Evolutionary conservation across 1,284 basidiomycete genomes (phyloP).

Genomic region (Xanthoconium separans): DNA sequence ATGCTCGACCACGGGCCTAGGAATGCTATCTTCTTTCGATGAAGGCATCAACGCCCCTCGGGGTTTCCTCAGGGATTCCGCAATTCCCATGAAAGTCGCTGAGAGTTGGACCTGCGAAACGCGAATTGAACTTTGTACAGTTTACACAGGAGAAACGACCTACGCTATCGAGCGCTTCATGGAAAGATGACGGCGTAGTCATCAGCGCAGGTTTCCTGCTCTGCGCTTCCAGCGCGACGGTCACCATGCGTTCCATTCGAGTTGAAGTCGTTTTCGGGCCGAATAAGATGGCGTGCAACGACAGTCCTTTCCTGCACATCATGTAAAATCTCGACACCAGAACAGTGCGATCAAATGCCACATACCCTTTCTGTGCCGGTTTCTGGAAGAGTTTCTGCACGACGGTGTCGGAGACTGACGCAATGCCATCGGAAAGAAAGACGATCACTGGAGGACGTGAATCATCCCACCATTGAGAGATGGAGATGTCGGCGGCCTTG

Average conservation of each 20-base stretch:
- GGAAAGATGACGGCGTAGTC: conserved; percentile 46
- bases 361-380: conserved; percentile 46
- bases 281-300: conserved; percentile 59
- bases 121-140: background rate
- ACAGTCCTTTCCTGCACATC: conserved; percentile 47
- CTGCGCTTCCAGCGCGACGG: conserved; percentile 51
- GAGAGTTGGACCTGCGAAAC: conserved; percentile 48
- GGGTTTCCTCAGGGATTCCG: conserved; percentile 55
- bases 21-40: background rate
- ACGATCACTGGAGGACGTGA: conserved; percentile 57
- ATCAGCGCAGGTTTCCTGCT: conserved; percentile 31
- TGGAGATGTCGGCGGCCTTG: conserved; percentile 34
- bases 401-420: conserved; percentile 30
- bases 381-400: conserved; percentile 44
- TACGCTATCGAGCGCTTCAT: conserved; percentile 53
- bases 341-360: background rate
- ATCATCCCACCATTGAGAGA: conserved; percentile 48
- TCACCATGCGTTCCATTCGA: conserved; percentile 47
- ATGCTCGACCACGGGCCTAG: no score
- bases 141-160: conserved; percentile 2
- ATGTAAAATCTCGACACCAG: background rate
- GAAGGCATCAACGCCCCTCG: conserved; percentile 44
- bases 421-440: conserved; percentile 58
- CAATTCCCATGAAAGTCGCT: conserved; percentile 57
- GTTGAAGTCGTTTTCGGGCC: conserved; percentile 37